Percentiles rank a stretch among this genome's conserved stretches.
Evolutionary conservation across 106 monocot species (phyloP).

Genomic region (Dioscorea alata): DNA sequence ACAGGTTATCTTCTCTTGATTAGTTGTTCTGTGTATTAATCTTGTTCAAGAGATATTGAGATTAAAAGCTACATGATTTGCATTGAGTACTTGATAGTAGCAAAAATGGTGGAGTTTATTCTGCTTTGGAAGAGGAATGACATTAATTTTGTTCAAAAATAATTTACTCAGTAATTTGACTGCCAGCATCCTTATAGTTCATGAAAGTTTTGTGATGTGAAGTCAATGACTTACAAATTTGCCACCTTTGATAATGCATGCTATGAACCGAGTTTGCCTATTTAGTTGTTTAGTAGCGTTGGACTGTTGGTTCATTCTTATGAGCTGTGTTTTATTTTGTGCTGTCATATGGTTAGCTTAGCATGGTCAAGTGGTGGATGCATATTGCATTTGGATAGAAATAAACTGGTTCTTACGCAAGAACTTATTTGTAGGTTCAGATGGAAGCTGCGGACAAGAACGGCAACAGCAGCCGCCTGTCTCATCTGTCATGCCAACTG

Average conservation of each 20-base stretch:
- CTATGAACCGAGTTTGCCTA: not conserved
- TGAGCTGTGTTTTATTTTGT: not conserved
- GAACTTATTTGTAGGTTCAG: slow-evolving; percentile 14
- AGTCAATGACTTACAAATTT: not conserved
- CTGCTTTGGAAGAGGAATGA: too few species aligned
- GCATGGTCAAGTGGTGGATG: not conserved
- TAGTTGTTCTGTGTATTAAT: not conserved
- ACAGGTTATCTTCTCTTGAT: slow-evolving; percentile 6
- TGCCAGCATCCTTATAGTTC: not conserved
- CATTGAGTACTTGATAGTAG: too few species aligned
- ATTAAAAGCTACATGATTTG: too few species aligned
- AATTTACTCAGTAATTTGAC: not conserved
- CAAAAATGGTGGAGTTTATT: too few species aligned
- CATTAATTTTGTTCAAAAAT: too few species aligned
- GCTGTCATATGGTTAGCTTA: too few species aligned
- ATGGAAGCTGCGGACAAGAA: slow-evolving; percentile 12
- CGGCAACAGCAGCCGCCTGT: not conserved
- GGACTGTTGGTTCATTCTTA: too few species aligned
- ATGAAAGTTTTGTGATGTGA: too few species aligned
- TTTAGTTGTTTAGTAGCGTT: too few species aligned
- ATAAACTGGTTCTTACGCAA: not conserved
- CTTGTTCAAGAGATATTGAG: too few species aligned
- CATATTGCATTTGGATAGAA: not conserved
- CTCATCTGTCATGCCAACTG: slow-evolving; percentile 1
- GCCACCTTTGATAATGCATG: not conserved